Base-by-base conservation (phyloP, 2,329 filamentous ascomycete genomes). In the Hypoxylon sp. region DNA sequence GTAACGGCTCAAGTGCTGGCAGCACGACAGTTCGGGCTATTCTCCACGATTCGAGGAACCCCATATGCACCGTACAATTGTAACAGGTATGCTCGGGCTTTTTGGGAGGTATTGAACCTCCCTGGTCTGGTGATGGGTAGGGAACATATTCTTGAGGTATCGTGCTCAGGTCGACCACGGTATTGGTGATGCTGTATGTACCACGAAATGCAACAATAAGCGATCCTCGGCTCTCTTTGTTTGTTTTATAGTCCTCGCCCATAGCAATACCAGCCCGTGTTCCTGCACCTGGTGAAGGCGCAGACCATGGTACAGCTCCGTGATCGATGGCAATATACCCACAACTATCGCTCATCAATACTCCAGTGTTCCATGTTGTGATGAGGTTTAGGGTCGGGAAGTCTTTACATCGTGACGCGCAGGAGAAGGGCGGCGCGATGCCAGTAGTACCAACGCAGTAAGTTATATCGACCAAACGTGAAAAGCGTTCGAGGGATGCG, bases 281-380 rank as follows among this genome's bases (percentile, higher is more conserved):
- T 41, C 17, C 37, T 41, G 37, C 37, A 17, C n/a, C 1, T 20
- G 17, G 47, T 51, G n/a, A 24, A 24, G 7, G 24, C 15, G 61
- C 60, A n/a, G 63, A 62, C 24, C 62, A 63, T 34, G 72, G 68
- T 17, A 63, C 67, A n/a, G 68, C 66, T 19, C 76, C 77, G 73
- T 96, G 91, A 66, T 95, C 94, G n/a, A 98, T 81, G 0, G 92
- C 94, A 59, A 98, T 89, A 78, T 97, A 99, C 64, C 95, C 95
- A 77, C 93, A 97, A 70, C 92, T 96, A 77, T 98, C 95, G 64
- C 90, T 91, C 72, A 97, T 83, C 28, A 97, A 81, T 10, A 90
- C 84, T 0, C 95, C 95, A 0, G 95, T 97, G 74, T 96, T 94
- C 91, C 93, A 99, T 10, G 93, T 92, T 76, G 85, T 89, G 62